These are phyloP conservation scores for Magnaporthiopsis rhizophila DNA, from an alignment of 2,329 filamentous ascomycete species.

Conservation along the genomic window DNA sequence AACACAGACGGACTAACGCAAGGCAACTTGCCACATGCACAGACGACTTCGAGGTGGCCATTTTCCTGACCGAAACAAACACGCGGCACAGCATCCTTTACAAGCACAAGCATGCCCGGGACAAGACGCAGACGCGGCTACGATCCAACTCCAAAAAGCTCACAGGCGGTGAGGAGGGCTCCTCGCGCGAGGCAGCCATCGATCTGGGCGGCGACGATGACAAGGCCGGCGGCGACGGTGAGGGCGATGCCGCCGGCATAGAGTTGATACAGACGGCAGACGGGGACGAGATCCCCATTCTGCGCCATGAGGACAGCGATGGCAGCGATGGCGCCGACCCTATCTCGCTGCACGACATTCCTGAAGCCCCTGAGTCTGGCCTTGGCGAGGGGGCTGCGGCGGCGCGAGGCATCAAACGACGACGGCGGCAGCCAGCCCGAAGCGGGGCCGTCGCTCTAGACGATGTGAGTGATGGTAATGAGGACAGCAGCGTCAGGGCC, in stretches of 20 bases:
- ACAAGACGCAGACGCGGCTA: conserved; percentile 43
- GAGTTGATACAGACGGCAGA: conserved; percentile 4
- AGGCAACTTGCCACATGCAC: conserved; percentile 8
- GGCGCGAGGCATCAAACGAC: conserved; percentile 21
- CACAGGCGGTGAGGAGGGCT: conserved; percentile 30
- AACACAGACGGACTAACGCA: not conserved
- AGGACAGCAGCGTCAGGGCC: conserved; percentile 13
- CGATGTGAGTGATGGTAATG: conserved; percentile 21
- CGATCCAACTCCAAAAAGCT: conserved; percentile 57
- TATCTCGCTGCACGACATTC: conserved; percentile 10
- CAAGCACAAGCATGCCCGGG: conserved; percentile 72
- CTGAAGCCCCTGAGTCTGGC: conserved; percentile 7
- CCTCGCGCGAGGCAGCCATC: conserved; percentile 43
- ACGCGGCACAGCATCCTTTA: conserved; percentile 80
- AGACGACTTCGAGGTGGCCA: conserved; percentile 94
- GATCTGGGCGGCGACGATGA: conserved; percentile 34
- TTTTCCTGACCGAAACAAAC: conserved; percentile 82
- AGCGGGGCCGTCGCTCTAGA: conserved; percentile 22
- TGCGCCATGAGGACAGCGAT: conserved; percentile 52
- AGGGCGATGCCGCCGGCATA: conserved; percentile 16
- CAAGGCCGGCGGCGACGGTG: not conserved
- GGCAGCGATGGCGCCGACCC: conserved; percentile 30
- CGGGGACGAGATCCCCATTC: conserved; percentile 17
- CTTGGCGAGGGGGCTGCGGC: not conserved
- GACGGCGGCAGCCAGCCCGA: conserved; percentile 22